Base-by-base conservation (phyloP, 225 moss, liverwort and hornwort genomes). In the Thuidium tamariscinum region DNA sequence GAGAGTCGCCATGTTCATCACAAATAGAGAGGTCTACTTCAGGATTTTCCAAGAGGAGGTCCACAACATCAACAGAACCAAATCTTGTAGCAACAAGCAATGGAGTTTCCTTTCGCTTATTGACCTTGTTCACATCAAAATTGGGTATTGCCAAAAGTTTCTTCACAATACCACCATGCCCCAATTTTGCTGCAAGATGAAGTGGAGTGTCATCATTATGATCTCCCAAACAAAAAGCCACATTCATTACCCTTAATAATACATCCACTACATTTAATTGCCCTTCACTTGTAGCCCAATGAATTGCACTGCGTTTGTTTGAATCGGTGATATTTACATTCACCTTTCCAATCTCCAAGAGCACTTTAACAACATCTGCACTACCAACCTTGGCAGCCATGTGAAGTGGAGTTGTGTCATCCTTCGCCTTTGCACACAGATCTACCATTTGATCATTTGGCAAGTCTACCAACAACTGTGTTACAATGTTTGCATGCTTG, bases 401-500 rank as follows among this genome's bases (percentile, higher is more conserved):
- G 3, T 16, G 48, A n/a, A 81, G 64, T n/a, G 62, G 64, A 49
- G 80, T 77, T 17, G 0, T 9, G 1, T 1, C 57, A 3, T 57
- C 1, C 1, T 1, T 1, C 3, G 2, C 4, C 26, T 27, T 56
- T 7, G 16, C 3, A 0, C 63, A 81, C 5, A 4, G 49, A 81
- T 81, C 5, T 49, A 48, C 16, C 16, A 37, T 56, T 37, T 39
- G 56, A 14, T 12, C n/a, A n/a, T n/a, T n/a, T n/a, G n/a, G n/a
- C n/a, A n/a, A n/a, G n/a, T 3, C 4, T 16, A 10, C 54, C 56
- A 56, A 56, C 15, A 56, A 26, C 56, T 9, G 56, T 3, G 6
- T 56, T 26, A 56, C 26, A 0, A 56, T 6, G 16, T 77, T 77
- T 16, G 26, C 23, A 16, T 77, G 56, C 10, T 77, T 55, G 9